phyloP scores from a whole-genome alignment of 345 rosid genomes.

The Citropsis articulata region DNA sequence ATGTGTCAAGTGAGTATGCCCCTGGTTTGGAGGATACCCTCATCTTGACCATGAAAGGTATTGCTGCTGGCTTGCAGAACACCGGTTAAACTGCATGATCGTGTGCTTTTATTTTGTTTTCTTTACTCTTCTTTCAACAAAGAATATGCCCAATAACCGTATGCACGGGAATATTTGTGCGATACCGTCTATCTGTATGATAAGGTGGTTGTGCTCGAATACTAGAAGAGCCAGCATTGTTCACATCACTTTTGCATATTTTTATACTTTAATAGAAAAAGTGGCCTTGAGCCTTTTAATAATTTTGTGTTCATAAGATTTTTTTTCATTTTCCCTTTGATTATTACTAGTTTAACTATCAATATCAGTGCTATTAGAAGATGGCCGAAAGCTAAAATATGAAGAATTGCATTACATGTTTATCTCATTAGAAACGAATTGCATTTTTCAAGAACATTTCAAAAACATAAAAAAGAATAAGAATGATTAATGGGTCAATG shows the following conservation, averaged over 20 bases:
- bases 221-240: neutral
- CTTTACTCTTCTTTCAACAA: neutral
- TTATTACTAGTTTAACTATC: neutral
- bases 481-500: neutral
- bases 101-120: neutral
- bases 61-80: slow-evolving; percentile 93
- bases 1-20: slow-evolving; percentile 78
- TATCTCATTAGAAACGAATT: neutral
- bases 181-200: neutral
- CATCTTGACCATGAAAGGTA: slow-evolving; percentile 97
- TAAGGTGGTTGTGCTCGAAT: slow-evolving; percentile 1
- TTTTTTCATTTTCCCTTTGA: neutral
- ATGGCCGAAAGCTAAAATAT: neutral
- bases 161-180: neutral
- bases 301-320: neutral
- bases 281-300: slow-evolving; percentile 3
- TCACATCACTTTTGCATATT: neutral
- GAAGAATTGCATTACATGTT: neutral
- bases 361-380: neutral
- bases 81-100: slow-evolving; percentile 51
- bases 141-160: neutral
- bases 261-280: neutral
- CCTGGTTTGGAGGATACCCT: slow-evolving; percentile 98
- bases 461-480: neutral
- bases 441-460: neutral